Percentiles rank a stretch among this genome's conserved stretches.
phyloP scores from a whole-genome alignment of 73 alveolate genomes.

The Blepharisma stoltei region DNA sequence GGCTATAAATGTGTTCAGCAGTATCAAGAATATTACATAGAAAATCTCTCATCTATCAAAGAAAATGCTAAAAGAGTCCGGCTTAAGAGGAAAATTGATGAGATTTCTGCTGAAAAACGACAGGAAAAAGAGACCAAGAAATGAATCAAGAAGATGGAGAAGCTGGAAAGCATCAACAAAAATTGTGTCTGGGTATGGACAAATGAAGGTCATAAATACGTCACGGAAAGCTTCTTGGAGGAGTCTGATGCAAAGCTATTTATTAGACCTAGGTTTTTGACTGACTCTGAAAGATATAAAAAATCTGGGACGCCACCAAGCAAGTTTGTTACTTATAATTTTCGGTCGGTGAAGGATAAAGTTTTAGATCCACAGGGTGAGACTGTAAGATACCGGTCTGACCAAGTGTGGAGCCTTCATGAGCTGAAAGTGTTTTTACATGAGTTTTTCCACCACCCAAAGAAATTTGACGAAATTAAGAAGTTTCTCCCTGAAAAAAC shows the following conservation, averaged over 20 bases:
- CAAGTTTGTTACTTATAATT: background rate
- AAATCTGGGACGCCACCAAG: background rate
- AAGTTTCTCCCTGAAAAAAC: constrained; percentile 10
- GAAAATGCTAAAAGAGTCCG: too few relatives aligned
- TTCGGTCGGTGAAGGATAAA: background rate
- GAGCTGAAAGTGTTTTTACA: background rate
- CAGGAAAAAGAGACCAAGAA: background rate
- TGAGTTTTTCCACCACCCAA: background rate
- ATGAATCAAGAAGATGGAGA: background rate
- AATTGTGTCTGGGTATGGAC: background rate
- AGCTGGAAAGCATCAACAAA: background rate
- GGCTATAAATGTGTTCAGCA: too few relatives aligned
- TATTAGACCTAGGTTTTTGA: constrained; percentile 10
- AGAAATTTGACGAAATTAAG: constrained; percentile 23
- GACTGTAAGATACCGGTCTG: background rate
- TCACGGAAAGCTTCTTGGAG: background rate
- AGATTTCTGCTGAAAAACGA: too few relatives aligned
- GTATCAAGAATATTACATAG: too few relatives aligned
- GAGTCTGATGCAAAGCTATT: background rate
- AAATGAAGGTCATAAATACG: background rate
- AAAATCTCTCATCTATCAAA: too few relatives aligned
- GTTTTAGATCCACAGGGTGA: background rate
- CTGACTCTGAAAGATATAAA: background rate
- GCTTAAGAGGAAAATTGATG: too few relatives aligned
- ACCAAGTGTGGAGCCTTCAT: background rate